Base-by-base conservation (phyloP, 257 asterid species). In the Salvia miltiorrhiza region DNA sequence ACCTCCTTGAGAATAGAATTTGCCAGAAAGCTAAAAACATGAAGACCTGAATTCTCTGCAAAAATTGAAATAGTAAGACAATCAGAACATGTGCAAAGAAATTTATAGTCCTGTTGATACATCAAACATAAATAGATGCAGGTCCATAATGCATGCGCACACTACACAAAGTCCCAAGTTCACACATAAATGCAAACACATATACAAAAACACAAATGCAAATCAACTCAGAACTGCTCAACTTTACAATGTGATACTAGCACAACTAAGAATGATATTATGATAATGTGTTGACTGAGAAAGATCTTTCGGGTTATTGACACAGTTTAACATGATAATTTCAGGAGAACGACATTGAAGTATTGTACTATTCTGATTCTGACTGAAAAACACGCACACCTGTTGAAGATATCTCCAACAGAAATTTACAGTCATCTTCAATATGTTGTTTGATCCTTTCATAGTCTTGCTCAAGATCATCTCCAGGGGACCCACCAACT, bases 1-100 rank as follows among this genome's bases (percentile, higher is more conserved):
- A 94, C 88, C 78, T 91, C 99, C 81, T 85, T 90, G 72, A 91
- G 96, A 65, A 94, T 89, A 57, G 99, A 94, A 82, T 94, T 91
- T 2, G 97, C 88, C 72, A 91, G 84, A 78, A 94, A 94, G 80
- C 92, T 94, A 76, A 92, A 94, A 58, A 94, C 97, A 64, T 94
- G 99, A 44, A 94, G 85, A 78, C 99, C 99, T 45, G 97, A 87
- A 81, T 94, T 94, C 73, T 93, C 97, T 92, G 98, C 81, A 70
- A 12, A 60, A 39, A 54, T 55, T 54, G 19, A 77, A 54, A 65
- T 41, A 33, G 62, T 52, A 65, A 35, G 59, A 49, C 49, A 59
- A 64, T 79, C 64, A 79, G 76, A 74, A 56, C 9, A 20, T 35
- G 47, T 60, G 60, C 32, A 35, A n/a, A 54, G 63, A 65, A 54